Percentiles rank a stretch among this genome's conserved stretches.
Evolutionary conservation across 495 filamentous ascomycete species (phyloP).

Genomic region (Xylaria longipes): DNA sequence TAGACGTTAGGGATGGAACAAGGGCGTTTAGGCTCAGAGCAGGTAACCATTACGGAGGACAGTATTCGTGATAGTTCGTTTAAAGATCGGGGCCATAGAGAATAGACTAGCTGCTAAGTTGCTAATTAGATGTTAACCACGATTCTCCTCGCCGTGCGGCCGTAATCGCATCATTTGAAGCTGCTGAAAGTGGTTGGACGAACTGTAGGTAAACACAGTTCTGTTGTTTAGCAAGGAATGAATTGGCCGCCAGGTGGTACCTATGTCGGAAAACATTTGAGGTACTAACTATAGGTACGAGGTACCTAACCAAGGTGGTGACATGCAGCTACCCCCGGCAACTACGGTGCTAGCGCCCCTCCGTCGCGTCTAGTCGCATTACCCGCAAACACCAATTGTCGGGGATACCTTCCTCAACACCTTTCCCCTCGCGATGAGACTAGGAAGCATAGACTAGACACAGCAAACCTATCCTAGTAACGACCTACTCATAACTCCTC

Average conservation of each 20-base stretch:
- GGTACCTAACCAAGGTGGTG: not conserved
- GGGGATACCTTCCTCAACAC: not conserved
- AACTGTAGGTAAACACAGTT: not conserved
- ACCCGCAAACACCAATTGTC: not conserved
- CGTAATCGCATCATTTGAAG: not conserved
- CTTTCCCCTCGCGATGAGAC: not conserved
- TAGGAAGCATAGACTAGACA: not conserved
- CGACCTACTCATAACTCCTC: not conserved
- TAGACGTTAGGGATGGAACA: not conserved
- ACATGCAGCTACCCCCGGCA: not conserved
- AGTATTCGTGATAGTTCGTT: not conserved
- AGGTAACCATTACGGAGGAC: not conserved
- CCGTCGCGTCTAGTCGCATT: not conserved
- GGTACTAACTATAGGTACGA: not conserved
- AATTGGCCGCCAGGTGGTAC: not conserved
- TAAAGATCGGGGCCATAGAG: not conserved
- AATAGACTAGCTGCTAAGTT: conserved; percentile 18
- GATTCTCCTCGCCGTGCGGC: not conserved
- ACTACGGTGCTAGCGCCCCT: conserved; percentile 1
- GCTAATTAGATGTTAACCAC: conserved; percentile 8
- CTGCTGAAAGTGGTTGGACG: not conserved
- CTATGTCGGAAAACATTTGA: not conserved
- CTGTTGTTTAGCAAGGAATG: not conserved
- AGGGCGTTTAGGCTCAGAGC: not conserved
- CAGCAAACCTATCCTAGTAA: not conserved